phyloP scores from a whole-genome alignment of 2,329 filamentous ascomycete species.

The Taxawa tesnikishii region DNA sequence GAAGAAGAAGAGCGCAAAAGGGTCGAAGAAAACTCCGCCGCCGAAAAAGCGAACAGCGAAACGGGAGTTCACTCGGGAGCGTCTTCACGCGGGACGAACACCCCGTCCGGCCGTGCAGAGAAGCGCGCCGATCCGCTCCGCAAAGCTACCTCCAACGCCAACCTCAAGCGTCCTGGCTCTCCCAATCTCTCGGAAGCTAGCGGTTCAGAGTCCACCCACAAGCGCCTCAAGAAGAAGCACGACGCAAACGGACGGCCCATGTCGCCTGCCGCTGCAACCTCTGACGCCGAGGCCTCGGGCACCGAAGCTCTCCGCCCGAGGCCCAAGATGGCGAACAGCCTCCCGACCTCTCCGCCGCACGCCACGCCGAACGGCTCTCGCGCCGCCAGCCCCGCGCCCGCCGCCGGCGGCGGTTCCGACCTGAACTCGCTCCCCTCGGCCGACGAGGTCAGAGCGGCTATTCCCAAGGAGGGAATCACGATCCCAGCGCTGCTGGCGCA shows the following conservation, averaged over 20 bases:
- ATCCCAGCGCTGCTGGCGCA: conserved; percentile 26
- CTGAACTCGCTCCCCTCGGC: conserved; percentile 29
- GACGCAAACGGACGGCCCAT: conserved; percentile 20
- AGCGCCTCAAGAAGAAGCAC: conserved; percentile 53
- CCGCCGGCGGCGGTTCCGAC: conserved; percentile 6
- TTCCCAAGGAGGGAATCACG: conserved; percentile 31
- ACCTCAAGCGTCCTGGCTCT: conserved; percentile 72
- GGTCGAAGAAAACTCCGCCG: conserved; percentile 38
- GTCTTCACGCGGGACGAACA: conserved; percentile 59
- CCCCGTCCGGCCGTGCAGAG: conserved; percentile 46
- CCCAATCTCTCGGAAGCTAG: conserved; percentile 83
- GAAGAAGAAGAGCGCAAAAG: conserved; percentile 46
- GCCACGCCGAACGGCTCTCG: conserved; percentile 15
- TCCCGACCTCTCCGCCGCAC: conserved; percentile 24
- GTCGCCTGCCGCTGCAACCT: conserved; percentile 6
- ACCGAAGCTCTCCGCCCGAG: conserved; percentile 39
- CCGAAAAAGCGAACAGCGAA: conserved; percentile 33
- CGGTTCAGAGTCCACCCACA: conserved; percentile 76
- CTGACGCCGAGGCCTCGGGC: conserved; percentile 58
- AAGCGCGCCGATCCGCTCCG: conserved; percentile 38
- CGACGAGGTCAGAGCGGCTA: conserved; percentile 30
- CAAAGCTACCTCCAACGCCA: conserved; percentile 35
- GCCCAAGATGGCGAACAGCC: conserved; percentile 5
- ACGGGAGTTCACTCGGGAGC: conserved; percentile 35
- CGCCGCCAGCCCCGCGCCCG: conserved; percentile 18